phyloP scores from a whole-genome alignment of 345 rosid genomes.

The Punica granatum region DNA sequence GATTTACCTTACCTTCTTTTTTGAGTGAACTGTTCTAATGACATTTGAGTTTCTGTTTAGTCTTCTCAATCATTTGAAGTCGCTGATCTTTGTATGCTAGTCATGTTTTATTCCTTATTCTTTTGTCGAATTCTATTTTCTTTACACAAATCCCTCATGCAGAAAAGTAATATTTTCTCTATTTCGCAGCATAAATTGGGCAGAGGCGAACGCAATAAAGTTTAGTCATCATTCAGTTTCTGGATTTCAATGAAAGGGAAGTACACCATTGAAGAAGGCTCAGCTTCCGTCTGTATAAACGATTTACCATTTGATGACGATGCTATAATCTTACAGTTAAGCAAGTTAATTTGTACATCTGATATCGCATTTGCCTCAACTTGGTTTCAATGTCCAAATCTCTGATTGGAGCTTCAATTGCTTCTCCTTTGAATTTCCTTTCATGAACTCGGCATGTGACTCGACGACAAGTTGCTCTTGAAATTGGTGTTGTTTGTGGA shows the following conservation, averaged over 20 bases:
- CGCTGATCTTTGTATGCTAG: neutral
- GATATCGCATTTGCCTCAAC: no score
- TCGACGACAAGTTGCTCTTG: neutral
- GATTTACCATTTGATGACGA: neutral
- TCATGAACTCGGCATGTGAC: neutral
- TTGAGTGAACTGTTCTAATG: no score
- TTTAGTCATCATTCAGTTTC: conserved; percentile 25
- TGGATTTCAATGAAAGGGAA: neutral
- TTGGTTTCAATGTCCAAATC: neutral
- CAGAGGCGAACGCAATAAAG: conserved; percentile 79
- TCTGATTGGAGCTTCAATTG: no score
- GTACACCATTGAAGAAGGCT: neutral
- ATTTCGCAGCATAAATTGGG: conserved; percentile 62
- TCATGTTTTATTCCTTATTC: neutral
- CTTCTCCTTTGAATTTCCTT: no score
- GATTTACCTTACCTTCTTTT: no score
- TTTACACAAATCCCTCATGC: neutral
- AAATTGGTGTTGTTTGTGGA: neutral
- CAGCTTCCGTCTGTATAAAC: neutral
- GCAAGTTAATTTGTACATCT: neutral
- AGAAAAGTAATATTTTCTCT: neutral
- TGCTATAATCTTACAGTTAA: neutral
- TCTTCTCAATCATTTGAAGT: neutral
- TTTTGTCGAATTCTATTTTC: neutral
- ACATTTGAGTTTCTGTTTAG: no score